A percentile compares a stretch with the other conserved stretches of the same genome.
Evolutionary conservation across 2,329 filamentous ascomycete genomes (phyloP).

Genomic region (Uncinocarpus reesii): DNA sequence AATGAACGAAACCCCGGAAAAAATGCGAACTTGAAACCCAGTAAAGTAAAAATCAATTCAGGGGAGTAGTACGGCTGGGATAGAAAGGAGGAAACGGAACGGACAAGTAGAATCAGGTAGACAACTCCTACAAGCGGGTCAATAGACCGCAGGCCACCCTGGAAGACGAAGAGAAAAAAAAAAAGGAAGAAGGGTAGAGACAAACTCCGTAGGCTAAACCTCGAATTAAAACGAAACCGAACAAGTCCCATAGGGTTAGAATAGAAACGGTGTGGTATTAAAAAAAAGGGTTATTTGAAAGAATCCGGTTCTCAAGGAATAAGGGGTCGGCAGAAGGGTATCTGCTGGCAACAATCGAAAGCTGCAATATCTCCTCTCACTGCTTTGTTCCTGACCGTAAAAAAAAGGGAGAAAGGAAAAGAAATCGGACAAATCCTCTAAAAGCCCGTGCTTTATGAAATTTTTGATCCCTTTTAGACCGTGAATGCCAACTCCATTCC

Average conservation of each 20-base stretch:
- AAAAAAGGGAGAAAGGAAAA: neutral
- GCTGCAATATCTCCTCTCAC: too few relatives aligned
- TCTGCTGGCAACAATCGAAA: neutral
- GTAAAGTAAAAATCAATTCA: neutral
- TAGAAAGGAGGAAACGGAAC: neutral
- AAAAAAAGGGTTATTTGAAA: neutral
- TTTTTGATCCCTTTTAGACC: slow-evolving; percentile 5
- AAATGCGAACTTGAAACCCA: neutral
- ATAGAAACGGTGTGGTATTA: neutral
- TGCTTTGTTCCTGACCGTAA: too few relatives aligned
- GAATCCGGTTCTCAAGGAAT: too few relatives aligned
- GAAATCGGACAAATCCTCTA: slow-evolving; percentile 3
- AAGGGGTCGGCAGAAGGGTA: neutral
- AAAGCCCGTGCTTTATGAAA: slow-evolving; percentile 1
- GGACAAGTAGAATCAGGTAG: too few relatives aligned
- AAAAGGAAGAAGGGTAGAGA: neutral
- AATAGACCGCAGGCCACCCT: neutral
- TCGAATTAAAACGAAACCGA: neutral
- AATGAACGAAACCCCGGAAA: neutral
- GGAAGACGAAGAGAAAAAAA: neutral
- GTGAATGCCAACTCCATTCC: slow-evolving; percentile 10
- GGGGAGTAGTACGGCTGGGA: neutral
- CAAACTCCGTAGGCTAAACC: neutral
- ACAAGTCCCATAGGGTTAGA: neutral
- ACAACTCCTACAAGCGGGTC: neutral